Percentiles rank a stretch among this genome's conserved stretches.
Evolutionary conservation across 176 grass and related monocot genomes (phyloP).

Genomic region (Saccharum officinarum): DNA sequence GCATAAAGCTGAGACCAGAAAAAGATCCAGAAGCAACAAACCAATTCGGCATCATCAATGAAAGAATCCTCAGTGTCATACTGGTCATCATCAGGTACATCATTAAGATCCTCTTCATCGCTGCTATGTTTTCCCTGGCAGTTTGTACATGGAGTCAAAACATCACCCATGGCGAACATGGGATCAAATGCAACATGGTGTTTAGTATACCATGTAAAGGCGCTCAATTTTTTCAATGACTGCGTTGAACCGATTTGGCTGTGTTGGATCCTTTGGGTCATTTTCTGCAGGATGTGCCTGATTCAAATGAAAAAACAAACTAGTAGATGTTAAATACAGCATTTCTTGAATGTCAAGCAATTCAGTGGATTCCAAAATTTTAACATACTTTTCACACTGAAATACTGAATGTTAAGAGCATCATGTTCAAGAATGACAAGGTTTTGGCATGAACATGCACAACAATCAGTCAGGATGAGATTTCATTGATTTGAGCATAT

Average conservation of each 20-base stretch:
- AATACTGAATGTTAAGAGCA: neutral
- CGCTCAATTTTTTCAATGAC: constrained; percentile 99
- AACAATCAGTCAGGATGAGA: neutral
- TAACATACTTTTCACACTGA: neutral
- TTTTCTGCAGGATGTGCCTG: constrained; percentile 61
- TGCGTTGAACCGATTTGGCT: constrained; percentile 86
- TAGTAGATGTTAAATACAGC: constrained; percentile 14
- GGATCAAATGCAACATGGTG: neutral
- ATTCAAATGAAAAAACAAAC: constrained; percentile 34
- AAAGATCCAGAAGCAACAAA: constrained; percentile 24
- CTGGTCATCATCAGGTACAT: constrained; percentile 94
- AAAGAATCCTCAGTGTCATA: constrained; percentile 99
- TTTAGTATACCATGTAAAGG: constrained; percentile 82
- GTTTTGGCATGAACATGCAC: neutral
- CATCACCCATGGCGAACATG: neutral
- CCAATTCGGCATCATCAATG: constrained; percentile 94
- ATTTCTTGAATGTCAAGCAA: neutral
- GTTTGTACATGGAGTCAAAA: constrained; percentile 29
- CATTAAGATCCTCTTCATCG: constrained; percentile 90
- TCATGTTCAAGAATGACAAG: neutral
- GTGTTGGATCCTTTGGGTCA: constrained; percentile 61
- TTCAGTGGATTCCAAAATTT: neutral
- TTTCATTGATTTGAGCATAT: neutral
- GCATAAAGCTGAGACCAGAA: neutral
- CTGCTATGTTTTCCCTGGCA: constrained; percentile 94